Percentiles rank a stretch among this genome's conserved stretches.
Evolutionary conservation across 768 basidiomycete species (phyloP).

Genomic region (Trametes meyenii): DNA sequence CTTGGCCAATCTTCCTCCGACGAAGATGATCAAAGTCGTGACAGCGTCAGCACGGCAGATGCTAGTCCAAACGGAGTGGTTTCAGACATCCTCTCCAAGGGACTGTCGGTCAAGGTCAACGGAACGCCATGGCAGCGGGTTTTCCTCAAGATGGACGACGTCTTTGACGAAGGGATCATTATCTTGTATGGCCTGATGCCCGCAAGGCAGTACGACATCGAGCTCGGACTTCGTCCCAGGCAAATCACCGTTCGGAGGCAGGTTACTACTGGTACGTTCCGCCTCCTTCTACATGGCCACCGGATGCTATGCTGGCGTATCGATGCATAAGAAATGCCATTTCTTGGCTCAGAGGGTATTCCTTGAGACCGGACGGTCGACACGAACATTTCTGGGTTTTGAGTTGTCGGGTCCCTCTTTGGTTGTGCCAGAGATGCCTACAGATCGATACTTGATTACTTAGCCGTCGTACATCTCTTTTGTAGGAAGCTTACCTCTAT

Average conservation of each 20-base stretch:
- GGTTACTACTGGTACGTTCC: slow-evolving; percentile 56
- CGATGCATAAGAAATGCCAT: background rate
- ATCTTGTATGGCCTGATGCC: slow-evolving; percentile 90
- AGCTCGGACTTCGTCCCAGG: slow-evolving; percentile 71
- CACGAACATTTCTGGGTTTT: background rate
- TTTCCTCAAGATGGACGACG: slow-evolving; percentile 78
- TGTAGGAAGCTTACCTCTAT: background rate
- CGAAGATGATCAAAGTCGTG: slow-evolving; percentile 39
- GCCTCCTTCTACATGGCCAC: background rate
- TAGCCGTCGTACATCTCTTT: background rate
- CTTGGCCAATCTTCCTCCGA: slow-evolving; percentile 49
- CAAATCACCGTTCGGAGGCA: slow-evolving; percentile 61
- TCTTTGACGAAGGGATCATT: slow-evolving; percentile 84
- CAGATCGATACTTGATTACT: background rate
- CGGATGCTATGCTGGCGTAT: slow-evolving; percentile 7
- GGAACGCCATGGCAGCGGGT: slow-evolving; percentile 78
- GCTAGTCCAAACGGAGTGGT: slow-evolving; percentile 43
- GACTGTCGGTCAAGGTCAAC: slow-evolving; percentile 81
- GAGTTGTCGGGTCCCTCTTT: background rate
- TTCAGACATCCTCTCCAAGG: slow-evolving; percentile 69
- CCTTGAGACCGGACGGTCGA: background rate
- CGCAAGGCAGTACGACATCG: slow-evolving; percentile 88
- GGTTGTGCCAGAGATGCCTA: background rate
- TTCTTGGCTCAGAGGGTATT: slow-evolving; percentile 9
- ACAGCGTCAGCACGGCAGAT: slow-evolving; percentile 36